Conservation (phyloP, 2,329 filamentous ascomycete genomes). For the Blastomyces gilchristii region DNA sequence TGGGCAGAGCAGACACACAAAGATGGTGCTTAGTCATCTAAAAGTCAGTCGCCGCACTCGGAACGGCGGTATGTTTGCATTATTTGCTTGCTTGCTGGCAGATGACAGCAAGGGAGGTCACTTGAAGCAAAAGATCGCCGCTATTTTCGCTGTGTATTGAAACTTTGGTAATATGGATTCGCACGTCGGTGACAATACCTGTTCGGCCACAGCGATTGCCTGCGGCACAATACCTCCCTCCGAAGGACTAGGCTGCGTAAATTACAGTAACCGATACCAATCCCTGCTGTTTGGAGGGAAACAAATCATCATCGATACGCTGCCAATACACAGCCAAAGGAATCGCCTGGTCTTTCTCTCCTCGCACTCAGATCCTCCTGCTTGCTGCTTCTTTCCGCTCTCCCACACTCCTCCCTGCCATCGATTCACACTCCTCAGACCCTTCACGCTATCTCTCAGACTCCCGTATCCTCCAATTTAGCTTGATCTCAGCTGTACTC, state of each 20-base stretch:
- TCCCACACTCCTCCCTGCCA: not conserved
- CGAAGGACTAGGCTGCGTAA: not conserved
- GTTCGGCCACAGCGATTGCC: not conserved
- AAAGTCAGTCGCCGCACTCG: not conserved
- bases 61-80: not conserved
- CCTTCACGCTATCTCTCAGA: not conserved
- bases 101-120: not conserved
- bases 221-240: not conserved
- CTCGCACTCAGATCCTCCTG: not conserved
- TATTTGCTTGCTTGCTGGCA: constrained; percentile 1
- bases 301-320: constrained; percentile 8
- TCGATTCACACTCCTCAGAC: not conserved
- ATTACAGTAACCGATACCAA: not conserved
- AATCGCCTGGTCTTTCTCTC: not conserved
- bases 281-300: not conserved
- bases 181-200: not conserved
- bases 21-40: not conserved
- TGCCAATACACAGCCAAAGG: not conserved
- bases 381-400: not conserved
- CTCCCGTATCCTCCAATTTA: not conserved
- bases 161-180: not conserved
- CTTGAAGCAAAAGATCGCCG: constrained; percentile 3
- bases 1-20: not conserved
- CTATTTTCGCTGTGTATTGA: not conserved
- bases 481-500: not conserved